Evolutionary conservation across 202 grass and related monocot species (phyloP), one percentile per base, ranked within the genome.

Genomic region (Schoenoplectus tabernaemontani): DNA sequence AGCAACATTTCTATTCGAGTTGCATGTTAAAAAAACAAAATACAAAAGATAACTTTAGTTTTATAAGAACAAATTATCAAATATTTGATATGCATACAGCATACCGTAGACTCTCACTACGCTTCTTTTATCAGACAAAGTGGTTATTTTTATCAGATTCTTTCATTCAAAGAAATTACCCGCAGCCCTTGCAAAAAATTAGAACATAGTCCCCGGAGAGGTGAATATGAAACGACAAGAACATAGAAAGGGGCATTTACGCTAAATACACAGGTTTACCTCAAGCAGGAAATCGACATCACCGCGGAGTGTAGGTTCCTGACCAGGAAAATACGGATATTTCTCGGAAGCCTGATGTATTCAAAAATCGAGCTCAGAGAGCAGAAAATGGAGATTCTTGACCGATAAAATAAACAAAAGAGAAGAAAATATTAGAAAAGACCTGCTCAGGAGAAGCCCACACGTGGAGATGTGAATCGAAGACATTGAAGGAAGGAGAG

Each of bases 381-480:
- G 24, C 15, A 7, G 17, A n/a, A n/a, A 20, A 85, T 10, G 0
- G 22, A 11, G 15, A 28, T 22, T 26, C n/a, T 47, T 16, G 15
- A 30, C 17, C 28, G 39, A 57, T 8, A 59, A 23, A 58, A 17
- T 4, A 13, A 4, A 34, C 67, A 19, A 59, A 70, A 11, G 30
- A 9, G 46, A 57, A 56, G 5, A 46, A 37, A 70, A 70, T 6
- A 1, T 13, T 54, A 59, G 37, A 83, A 10, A 56, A 75, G 7
- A 97, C 90, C 90, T 96, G 84, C 54, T 81, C 70, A 26, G 87
- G 88, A 26, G 93, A 84, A 48, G 93, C 93, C 90, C 93, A 93
- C 56, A 97, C 88, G 70, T 97, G 93, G 85, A 91, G 90, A 79
- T 97, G 93, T 36, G 90, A 91, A 79, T 97, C 93, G 71, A 91